Conservation (phyloP, 176 grass and related monocot genomes). For the Carex scoparia region DNA sequence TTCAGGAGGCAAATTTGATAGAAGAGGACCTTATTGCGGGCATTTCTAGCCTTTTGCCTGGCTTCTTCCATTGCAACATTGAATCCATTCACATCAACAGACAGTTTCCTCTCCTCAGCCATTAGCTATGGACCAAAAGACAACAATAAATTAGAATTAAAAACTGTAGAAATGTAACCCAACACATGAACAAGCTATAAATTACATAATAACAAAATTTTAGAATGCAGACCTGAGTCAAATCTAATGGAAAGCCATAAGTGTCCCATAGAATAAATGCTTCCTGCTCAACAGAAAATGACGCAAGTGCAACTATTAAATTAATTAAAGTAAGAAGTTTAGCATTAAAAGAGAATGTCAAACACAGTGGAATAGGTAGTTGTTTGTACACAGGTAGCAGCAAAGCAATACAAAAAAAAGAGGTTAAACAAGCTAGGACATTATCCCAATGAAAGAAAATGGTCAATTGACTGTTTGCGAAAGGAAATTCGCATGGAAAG, state of each 20-base stretch:
- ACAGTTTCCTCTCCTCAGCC: conserved; percentile 64
- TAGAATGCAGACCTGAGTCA: conserved; percentile 69
- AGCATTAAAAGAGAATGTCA: neutral
- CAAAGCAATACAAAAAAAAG: neutral
- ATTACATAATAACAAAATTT: conserved; percentile 8
- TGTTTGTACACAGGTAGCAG: neutral
- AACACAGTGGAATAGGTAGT: neutral
- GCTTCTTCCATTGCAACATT: conserved; percentile 82
- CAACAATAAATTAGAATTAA: neutral
- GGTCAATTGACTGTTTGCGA: neutral
- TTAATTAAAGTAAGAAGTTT: neutral
- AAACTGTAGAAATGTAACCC: neutral
- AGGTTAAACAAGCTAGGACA: neutral
- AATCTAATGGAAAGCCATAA: conserved; percentile 91
- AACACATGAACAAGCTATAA: conserved; percentile 19
- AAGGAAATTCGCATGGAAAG: neutral
- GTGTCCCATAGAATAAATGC: conserved; percentile 97
- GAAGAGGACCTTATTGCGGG: conserved; percentile 58
- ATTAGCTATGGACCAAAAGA: conserved; percentile 50
- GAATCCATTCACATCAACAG: conserved; percentile 80
- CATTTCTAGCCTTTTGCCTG: conserved; percentile 83
- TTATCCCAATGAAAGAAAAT: neutral
- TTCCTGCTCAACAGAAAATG: conserved; percentile 39
- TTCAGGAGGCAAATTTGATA: neutral
- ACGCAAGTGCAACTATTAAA: neutral